Evolutionary conservation across 2,329 filamentous ascomycete species (phyloP).

Genomic region (Fusarium coicis): DNA sequence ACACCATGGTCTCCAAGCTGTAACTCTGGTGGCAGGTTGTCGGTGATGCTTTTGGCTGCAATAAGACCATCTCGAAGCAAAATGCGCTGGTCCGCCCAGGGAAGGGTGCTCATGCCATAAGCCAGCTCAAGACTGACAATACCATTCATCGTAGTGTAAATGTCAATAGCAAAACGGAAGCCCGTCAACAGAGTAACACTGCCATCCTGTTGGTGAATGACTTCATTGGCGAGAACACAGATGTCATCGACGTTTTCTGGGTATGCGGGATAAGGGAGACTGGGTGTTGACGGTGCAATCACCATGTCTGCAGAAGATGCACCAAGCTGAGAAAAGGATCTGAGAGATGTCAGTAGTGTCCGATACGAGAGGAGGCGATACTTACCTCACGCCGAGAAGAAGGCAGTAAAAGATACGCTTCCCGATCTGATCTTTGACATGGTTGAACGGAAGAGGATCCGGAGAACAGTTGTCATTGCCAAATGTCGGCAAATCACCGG

Average conservation of each 20-base stretch:
- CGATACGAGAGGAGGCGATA: background rate
- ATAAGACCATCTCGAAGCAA: conserved; percentile 77
- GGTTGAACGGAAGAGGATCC: conserved; percentile 66
- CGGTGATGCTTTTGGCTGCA: conserved; percentile 75
- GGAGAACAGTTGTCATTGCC: conserved; percentile 53
- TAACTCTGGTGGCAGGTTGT: conserved; percentile 75
- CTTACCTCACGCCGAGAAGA: conserved; percentile 76
- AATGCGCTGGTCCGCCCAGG: conserved; percentile 80
- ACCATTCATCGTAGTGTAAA: conserved; percentile 83
- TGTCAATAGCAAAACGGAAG: conserved; percentile 82
- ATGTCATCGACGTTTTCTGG: conserved; percentile 87
- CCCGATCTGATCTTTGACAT: conserved; percentile 77
- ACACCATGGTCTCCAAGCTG: conserved; percentile 60
- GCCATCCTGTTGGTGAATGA: conserved; percentile 75
- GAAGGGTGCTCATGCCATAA: conserved; percentile 80
- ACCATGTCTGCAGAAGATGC: conserved; percentile 76
- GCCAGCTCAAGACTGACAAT: conserved; percentile 83
- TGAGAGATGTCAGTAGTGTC: conserved; percentile 47
- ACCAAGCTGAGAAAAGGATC: conserved; percentile 82
- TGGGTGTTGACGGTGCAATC: conserved; percentile 80
- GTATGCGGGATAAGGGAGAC: conserved; percentile 80
- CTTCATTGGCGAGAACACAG: conserved; percentile 77
- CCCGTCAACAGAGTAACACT: conserved; percentile 78
- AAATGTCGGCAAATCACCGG: conserved; percentile 53
- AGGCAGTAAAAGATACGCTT: conserved; percentile 88